Evolutionary conservation across 169 alveolate genomes (phyloP), one percentile per base, ranked within the genome.

Genomic region (Eimeria acervulina): DNA sequence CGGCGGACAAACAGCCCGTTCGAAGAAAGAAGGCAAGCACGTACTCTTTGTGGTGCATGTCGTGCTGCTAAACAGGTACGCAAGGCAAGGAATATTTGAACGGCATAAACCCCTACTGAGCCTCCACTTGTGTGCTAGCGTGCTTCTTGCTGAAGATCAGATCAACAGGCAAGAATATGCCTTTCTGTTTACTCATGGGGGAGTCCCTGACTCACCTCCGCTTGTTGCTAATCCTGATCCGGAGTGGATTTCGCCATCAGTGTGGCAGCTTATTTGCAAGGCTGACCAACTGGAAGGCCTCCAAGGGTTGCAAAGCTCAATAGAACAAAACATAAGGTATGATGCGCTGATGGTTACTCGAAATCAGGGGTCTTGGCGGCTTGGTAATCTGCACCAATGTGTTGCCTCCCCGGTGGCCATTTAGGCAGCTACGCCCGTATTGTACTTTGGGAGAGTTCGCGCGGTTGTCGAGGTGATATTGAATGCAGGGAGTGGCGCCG

Each of bases 21-120:
- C 1, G 72, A 12, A 83, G 0, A 7, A 10, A 4, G 38, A 2
- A 28, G 47, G 31, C 33, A 1, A 12, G 3, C 19, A 2, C 13
- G 44, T 7, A 36, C 36, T 83, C 76, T 7, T 52, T 83, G 38
- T 17, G 59, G 10, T 47, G 33, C 66, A 40, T 6, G 12, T 44
- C 17, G 68, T 38, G 4, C 63, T 61, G 66, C 78, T 31, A 40
- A 51, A 31, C 80, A 97, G 97, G 95, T 96, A 97, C 83, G 98
- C 99, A 36, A 98, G 99, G 87, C 98, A 99, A 81, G 99, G 99
- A 21, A 97, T 99, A 76, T 98, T 99, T 96, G 99, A 98, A 97
- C 98, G 98, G 92, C 99, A 99, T 97, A 99, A 99, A 97, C 98
- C 98, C 55, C 97, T 99, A 74, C 98, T 98, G 70, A 97, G 99